Base-by-base conservation (phyloP, 2,329 filamentous ascomycete species). In the Domatiomyces globalis region DNA sequence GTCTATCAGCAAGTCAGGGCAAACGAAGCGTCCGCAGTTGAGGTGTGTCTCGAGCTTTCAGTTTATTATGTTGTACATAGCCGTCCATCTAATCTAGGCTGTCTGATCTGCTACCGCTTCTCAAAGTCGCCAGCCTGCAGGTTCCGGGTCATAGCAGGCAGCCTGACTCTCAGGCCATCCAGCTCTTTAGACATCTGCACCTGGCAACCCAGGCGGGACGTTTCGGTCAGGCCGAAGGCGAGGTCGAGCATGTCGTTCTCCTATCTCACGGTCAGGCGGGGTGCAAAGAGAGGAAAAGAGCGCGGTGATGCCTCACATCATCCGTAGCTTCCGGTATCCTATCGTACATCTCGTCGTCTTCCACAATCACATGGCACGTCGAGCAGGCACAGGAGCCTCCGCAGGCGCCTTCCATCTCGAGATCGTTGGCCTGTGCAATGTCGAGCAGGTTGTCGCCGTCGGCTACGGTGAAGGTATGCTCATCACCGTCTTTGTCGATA, bases 351-450 rank as follows among this genome's bases (percentile, higher is more conserved):
- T 78, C 77, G 45, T 85, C 79, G 62, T 84, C 80, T 53, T 79
- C 69, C 39, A 95, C 85, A 56, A 95, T 88, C 51, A 94, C 83
- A 70, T 95, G 88, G 71, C 88, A 95, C 5, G 88, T 95, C 52
- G 85, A 92, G 71, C 88, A 95, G 50, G 88, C 88, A 69, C 88
- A 95, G 33, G 86, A 92, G 19, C 88, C 92, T 60, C 92, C 92
- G 64, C 92, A 98, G 10, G 92, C 92, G 55, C 92, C 80, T 74
- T 98, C 92, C 90, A 98, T 96, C 68, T 98, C 92, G 43, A 98
- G 73, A 64, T 96, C 90, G 68, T 96, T 80, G 45, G 85, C 87
- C 67, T 95, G 90, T 19, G 90, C 92, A 63, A 98, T 90, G 63
- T 96, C 90, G 50, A 98, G 76, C 50, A 98, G 74, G 67, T 98